Base-by-base conservation (phyloP, 2,329 filamentous ascomycete genomes). In the Achaetomium macrosporum region DNA sequence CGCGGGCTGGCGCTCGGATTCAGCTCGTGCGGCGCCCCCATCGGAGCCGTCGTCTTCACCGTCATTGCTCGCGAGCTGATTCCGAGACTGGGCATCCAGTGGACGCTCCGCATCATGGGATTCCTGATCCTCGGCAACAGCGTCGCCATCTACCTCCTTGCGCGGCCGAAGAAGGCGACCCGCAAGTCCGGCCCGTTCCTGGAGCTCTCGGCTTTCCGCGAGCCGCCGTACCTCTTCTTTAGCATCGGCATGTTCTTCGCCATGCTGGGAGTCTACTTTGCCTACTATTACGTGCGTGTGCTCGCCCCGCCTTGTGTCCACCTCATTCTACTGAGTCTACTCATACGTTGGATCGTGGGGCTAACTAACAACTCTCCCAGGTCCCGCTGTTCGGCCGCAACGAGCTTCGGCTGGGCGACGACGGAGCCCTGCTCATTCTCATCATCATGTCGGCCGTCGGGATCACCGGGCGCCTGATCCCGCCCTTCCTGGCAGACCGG, bases 211-310 rank as follows among this genome's bases (percentile, higher is more conserved):
- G 30, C 30, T 12, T 29, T 42, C 11, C 5, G 20, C 19, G 41
- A 42, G 41, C 19, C 19, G 19, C 19, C 20, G 19, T 42, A 29
- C 8, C 20, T 42, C 11, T 42, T 30, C 11, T 42, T 42, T n/a
- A 15, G 12, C 41, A 29, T 25, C 19, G 41, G 41, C 41, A 42
- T 42, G 19, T 42, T 42, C 13, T 25, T 42, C 19, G 20, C 41
- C 43, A 36, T 15, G 53, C 54, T 36, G 31, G 60, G 58, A 17
- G 41, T 62, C 12, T 61, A 58, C 48, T 50, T 60, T 33, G 53
- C 58, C 17, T 62, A 59, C 51, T 61, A 56, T 47, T 61, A 58
- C 50, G 43, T 58, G 15, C n/a, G n/a, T n/a, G n/a, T n/a, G n/a
- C n/a, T n/a, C n/a, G n/a, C n/a, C n/a, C n/a, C n/a, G n/a, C n/a